phyloP scores from a whole-genome alignment of 2,329 filamentous ascomycete species.

The Mollisiaceae sp. region DNA sequence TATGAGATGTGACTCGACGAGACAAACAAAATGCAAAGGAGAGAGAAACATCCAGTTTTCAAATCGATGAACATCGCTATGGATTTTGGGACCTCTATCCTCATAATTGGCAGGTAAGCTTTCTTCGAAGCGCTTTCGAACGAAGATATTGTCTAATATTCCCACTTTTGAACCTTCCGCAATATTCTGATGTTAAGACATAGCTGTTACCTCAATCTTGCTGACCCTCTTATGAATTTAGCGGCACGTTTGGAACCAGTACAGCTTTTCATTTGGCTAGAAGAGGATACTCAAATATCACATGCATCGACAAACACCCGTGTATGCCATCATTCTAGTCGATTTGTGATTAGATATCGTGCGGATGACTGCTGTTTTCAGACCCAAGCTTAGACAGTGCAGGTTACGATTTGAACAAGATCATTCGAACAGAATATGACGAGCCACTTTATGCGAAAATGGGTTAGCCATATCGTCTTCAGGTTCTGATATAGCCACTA shows the following conservation, averaged over 20 bases:
- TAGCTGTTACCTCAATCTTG: background rate
- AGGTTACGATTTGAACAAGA: constrained; percentile 50
- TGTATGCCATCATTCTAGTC: constrained; percentile 38
- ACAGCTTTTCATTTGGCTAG: constrained; percentile 49
- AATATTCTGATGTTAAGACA: background rate
- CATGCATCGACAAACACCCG: constrained; percentile 54
- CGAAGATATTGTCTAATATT: background rate
- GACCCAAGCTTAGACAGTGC: constrained; percentile 22
- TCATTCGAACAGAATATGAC: constrained; percentile 51
- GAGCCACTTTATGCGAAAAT: constrained; percentile 25
- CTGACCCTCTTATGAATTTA: background rate
- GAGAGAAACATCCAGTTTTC: background rate
- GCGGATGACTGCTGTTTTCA: background rate
- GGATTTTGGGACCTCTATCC: background rate
- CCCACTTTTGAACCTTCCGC: background rate
- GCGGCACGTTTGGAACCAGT: constrained; percentile 44
- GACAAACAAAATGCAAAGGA: background rate
- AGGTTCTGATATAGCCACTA: background rate
- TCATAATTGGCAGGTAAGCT: constrained; percentile 2
- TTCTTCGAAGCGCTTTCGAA: background rate
- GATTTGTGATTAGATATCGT: background rate
- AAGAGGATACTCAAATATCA: constrained; percentile 52
- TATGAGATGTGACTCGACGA: background rate
- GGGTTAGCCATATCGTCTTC: background rate
- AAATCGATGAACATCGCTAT: background rate